Evolutionary conservation across 225 moss, liverwort and hornwort genomes (phyloP).

Genomic region (Pleurozium schreberi): DNA sequence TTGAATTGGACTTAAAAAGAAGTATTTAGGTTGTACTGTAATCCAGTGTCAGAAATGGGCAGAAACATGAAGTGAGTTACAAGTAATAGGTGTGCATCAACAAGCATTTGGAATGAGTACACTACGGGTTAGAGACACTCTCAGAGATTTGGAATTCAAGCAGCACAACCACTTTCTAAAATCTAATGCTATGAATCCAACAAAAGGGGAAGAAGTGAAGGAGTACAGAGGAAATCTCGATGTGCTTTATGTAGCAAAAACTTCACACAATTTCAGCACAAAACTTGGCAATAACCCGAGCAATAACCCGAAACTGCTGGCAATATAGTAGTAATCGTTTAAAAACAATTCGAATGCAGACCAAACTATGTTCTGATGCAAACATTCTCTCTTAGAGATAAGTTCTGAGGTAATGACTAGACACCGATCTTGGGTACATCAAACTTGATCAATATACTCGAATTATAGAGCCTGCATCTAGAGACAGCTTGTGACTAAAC

Average conservation of each 20-base stretch:
- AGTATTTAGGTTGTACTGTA: too few species aligned
- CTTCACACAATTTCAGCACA: neutral
- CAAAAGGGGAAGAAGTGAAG: neutral
- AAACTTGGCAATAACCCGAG: neutral
- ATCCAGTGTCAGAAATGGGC: neutral
- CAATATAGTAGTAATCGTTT: neutral
- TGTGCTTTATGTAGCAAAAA: neutral
- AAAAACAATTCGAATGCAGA: constrained; percentile 2
- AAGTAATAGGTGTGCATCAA: neutral
- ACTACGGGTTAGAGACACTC: neutral
- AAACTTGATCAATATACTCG: neutral
- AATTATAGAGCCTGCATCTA: neutral
- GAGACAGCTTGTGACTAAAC: neutral
- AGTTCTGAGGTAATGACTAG: neutral
- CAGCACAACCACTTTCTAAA: neutral
- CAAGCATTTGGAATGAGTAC: neutral
- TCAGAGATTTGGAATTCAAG: neutral
- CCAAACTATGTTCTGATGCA: neutral
- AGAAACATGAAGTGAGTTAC: neutral
- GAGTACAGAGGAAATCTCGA: neutral
- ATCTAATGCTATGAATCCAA: neutral
- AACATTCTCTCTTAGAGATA: constrained; percentile 5
- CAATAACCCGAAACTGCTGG: neutral
- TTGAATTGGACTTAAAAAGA: neutral
- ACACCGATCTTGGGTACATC: neutral